These are phyloP conservation scores for Raffaelea arxii DNA, from an alignment of 2,329 filamentous ascomycete genomes.

Conservation along the genomic window DNA sequence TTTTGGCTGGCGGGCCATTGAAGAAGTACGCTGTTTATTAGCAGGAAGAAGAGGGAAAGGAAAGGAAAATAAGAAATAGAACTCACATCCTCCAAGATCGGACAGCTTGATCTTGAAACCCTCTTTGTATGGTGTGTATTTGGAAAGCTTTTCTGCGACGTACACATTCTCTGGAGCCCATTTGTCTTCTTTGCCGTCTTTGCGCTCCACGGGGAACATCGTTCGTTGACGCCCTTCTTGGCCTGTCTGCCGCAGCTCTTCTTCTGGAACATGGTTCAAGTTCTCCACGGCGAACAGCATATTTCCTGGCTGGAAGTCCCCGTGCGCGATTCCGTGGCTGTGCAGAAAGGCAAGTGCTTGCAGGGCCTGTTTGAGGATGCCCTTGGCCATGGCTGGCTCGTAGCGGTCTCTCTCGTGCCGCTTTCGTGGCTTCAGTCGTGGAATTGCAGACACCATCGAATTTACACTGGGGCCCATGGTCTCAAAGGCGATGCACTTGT, in stretches of 20 bases:
- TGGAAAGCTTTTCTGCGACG: background rate
- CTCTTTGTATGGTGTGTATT: background rate
- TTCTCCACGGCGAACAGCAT: conserved; percentile 11
- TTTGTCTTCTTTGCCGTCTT: background rate
- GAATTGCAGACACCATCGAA: background rate
- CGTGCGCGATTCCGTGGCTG: conserved; percentile 6
- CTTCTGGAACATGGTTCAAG: background rate
- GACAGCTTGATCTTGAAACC: conserved; percentile 3
- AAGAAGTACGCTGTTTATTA: conserved; percentile 2
- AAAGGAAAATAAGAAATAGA: conserved; percentile 16
- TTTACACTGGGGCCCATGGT: conserved; percentile 3
- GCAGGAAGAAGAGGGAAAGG: background rate
- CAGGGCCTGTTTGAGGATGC: background rate
- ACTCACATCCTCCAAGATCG: conserved; percentile 1
- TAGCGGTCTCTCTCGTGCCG: background rate
- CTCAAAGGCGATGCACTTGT: conserved; percentile 7
- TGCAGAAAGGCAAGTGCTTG: conserved; percentile 6
- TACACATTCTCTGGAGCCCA: background rate
- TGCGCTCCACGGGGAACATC: background rate
- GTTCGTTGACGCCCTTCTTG: background rate
- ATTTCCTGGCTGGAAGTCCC: conserved; percentile 10
- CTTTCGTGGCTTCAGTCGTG: background rate
- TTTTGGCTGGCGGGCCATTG: background rate
- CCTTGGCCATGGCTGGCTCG: conserved; percentile 2
- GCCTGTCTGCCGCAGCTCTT: background rate